These are phyloP conservation scores for Gloeophyllum trabeum DNA, from an alignment of 768 basidiomycete species.

Conservation along the genomic window DNA sequence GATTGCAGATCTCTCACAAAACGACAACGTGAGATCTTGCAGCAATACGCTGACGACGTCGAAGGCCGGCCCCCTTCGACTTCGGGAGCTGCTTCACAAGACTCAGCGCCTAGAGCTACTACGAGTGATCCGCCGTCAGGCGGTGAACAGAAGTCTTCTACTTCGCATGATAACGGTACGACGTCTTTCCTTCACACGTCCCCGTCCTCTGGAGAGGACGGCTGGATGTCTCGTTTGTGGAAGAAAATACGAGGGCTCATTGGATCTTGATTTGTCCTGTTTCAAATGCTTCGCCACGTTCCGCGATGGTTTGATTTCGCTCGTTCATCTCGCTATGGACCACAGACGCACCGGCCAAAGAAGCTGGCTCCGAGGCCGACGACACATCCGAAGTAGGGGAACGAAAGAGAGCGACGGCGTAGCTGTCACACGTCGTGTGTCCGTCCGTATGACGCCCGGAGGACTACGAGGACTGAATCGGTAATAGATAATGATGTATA, in stretches of 20 bases:
- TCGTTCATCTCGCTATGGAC: no score
- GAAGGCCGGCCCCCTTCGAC: slow-evolving; percentile 44
- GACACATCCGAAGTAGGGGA: no score
- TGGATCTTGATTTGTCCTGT: slow-evolving; percentile 49
- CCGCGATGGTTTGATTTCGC: no score
- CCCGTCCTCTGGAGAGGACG: slow-evolving; percentile 36
- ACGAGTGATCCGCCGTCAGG: slow-evolving; percentile 8
- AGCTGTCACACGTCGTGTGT: no score
- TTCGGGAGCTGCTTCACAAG: slow-evolving; percentile 6
- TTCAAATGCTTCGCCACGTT: no score
- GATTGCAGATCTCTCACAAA: slow-evolving; percentile 60
- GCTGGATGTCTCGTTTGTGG: slow-evolving; percentile 64
- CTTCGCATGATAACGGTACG: slow-evolving; percentile 60
- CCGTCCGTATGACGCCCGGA: no score
- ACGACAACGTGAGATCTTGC: slow-evolving; percentile 78
- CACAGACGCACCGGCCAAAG: no score
- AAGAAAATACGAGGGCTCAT: slow-evolving; percentile 58
- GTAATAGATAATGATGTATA: no score
- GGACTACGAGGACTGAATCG: no score
- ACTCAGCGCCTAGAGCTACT: background rate
- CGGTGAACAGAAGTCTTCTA: slow-evolving; percentile 12
- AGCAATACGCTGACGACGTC: slow-evolving; percentile 89
- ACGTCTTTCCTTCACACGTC: slow-evolving; percentile 47
- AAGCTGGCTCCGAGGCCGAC: no score
- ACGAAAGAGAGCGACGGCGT: no score